phyloP scores from a whole-genome alignment of 352 stramenopile genomes.

The Globisporangium cederbergense region DNA sequence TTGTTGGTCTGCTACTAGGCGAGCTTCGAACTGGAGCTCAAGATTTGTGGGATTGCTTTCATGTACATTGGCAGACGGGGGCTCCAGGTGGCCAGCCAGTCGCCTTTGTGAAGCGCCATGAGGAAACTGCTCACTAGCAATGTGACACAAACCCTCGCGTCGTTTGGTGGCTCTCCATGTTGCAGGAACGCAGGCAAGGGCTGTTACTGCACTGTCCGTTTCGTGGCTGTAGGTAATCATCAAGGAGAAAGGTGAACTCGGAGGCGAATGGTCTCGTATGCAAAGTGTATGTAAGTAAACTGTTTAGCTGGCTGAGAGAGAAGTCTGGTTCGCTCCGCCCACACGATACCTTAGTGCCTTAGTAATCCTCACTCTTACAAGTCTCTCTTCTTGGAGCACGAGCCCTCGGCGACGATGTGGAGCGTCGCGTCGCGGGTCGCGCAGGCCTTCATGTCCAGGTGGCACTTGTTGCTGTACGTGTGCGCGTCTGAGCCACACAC shows the following conservation, averaged over 20 bases:
- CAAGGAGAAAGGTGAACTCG: no score
- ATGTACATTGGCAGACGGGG: not conserved
- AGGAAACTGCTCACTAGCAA: no score
- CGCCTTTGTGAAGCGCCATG: not conserved
- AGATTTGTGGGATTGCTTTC: not conserved
- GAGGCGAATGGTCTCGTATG: no score
- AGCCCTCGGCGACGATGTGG: not conserved
- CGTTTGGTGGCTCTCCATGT: no score
- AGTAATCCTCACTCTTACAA: not conserved
- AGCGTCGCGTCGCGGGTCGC: constrained; percentile 7
- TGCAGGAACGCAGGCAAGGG: no score
- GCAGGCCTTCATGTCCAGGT: constrained; percentile 15
- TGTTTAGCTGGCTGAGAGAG: no score
- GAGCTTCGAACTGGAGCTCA: not conserved
- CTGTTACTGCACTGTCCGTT: no score
- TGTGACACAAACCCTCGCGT: no score
- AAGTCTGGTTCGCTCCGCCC: no score
- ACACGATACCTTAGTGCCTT: not conserved
- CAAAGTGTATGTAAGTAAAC: no score
- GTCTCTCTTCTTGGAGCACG: constrained; percentile 4
- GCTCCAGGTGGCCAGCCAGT: not conserved
- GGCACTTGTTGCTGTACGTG: constrained; percentile 24
- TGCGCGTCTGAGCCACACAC: constrained; percentile 22
- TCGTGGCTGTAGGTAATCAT: no score
- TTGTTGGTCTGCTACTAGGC: not conserved